A percentile compares a stretch with the other conserved stretches of the same genome.
Evolutionary conservation across 352 stramenopile species (phyloP).

Genomic region (Thraustochytrium sp.): DNA sequence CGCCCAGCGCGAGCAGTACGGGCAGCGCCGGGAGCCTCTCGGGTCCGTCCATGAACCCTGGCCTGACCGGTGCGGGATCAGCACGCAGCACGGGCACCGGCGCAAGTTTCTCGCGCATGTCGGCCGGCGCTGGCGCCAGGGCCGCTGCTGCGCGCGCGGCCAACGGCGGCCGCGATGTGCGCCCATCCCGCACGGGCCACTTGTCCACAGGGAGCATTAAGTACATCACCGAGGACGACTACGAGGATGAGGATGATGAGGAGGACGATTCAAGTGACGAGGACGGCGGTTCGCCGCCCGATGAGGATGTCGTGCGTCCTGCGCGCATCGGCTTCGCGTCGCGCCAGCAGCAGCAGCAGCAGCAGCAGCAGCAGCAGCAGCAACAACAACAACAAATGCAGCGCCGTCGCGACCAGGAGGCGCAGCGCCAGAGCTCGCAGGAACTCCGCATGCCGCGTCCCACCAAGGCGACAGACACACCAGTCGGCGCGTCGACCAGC

Average conservation of each 20-base stretch:
- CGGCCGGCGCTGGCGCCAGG: neutral
- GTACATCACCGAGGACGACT: neutral
- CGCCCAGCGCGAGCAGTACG: too few species aligned
- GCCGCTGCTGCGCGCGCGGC: neutral
- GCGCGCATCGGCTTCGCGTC: neutral
- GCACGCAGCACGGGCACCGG: neutral
- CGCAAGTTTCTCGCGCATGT: neutral
- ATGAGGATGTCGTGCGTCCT: neutral
- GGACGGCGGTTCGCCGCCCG: neutral
- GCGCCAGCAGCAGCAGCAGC: neutral
- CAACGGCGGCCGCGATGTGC: neutral
- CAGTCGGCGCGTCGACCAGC: too few species aligned
- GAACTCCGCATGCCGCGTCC: too few species aligned
- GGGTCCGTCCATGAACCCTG: too few species aligned
- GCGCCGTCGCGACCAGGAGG: too few species aligned
- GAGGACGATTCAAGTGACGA: neutral
- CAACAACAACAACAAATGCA: too few species aligned
- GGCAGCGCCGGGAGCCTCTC: too few species aligned
- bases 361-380: too few species aligned
- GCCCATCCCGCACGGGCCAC: neutral
- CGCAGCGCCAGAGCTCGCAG: too few species aligned
- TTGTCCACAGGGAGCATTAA: neutral
- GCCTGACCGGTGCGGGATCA: too few species aligned
- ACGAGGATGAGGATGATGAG: slow-evolving; percentile 6
- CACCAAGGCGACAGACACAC: too few species aligned